A percentile compares a stretch with the other conserved stretches of the same genome.
Conservation (phyloP, 2,329 filamentous ascomycete species). For the Tolypocladium album region DNA sequence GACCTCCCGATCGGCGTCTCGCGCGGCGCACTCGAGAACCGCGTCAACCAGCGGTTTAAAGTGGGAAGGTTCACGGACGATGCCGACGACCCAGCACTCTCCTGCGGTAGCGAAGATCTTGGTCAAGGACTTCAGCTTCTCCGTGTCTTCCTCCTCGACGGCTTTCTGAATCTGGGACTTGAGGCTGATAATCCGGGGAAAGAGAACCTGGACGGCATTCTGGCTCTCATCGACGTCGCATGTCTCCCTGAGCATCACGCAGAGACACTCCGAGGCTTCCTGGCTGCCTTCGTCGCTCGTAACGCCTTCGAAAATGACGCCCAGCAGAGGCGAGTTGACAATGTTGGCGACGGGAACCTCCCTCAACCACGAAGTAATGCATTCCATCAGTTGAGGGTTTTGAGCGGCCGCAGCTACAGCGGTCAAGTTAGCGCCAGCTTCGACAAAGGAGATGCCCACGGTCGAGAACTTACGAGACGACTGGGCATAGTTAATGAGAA, state of each 20-base stretch:
- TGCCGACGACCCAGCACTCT: conserved; percentile 86
- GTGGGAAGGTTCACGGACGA: conserved; percentile 70
- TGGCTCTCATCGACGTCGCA: conserved; percentile 86
- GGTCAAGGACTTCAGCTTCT: conserved; percentile 79
- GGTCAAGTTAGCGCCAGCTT: neutral
- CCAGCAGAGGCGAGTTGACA: conserved; percentile 74
- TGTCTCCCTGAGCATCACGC: conserved; percentile 84
- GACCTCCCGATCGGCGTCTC: conserved; percentile 81
- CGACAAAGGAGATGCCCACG: neutral
- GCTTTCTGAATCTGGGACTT: conserved; percentile 65
- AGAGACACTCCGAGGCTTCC: conserved; percentile 83
- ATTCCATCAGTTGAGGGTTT: conserved; percentile 87
- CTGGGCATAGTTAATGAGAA: conserved; percentile 83
- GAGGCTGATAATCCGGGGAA: conserved; percentile 69
- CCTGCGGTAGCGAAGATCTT: conserved; percentile 87
- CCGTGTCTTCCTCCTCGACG: conserved; percentile 71
- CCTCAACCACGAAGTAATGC: conserved; percentile 91
- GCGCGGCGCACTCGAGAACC: conserved; percentile 80
- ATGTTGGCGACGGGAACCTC: conserved; percentile 81
- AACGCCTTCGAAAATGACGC: conserved; percentile 69
- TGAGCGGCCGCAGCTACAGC: conserved; percentile 58
- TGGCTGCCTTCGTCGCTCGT: conserved; percentile 70
- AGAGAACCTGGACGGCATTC: conserved; percentile 68
- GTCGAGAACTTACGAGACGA: conserved; percentile 61
- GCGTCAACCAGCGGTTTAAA: conserved; percentile 82